These are phyloP conservation scores for Tolypocladium paradoxum DNA, from an alignment of 2,329 filamentous ascomycete genomes.

Conservation along the genomic window DNA sequence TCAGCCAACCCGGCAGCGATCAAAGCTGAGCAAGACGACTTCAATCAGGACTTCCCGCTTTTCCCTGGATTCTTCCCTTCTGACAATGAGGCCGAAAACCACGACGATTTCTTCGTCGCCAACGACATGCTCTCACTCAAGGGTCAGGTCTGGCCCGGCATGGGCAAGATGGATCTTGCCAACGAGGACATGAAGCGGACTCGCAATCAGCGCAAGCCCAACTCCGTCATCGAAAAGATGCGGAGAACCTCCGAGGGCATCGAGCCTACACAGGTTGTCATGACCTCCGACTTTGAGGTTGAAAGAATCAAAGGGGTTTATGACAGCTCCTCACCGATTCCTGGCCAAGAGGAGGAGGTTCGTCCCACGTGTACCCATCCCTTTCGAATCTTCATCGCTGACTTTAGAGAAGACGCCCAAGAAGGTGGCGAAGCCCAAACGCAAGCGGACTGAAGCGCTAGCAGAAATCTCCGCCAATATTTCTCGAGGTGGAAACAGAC, in stretches of 20 bases:
- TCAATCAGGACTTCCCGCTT: conserved; percentile 13
- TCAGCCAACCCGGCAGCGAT: conserved; percentile 9
- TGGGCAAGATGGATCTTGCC: conserved; percentile 73
- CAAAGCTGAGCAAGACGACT: conserved; percentile 18
- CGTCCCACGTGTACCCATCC: conserved; percentile 8
- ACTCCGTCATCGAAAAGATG: conserved; percentile 58
- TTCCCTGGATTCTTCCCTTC: conserved; percentile 17
- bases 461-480: conserved; percentile 24
- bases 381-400: conserved; percentile 1
- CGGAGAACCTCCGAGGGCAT: conserved; percentile 53
- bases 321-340: conserved; percentile 40
- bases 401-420: conserved; percentile 15
- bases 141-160: conserved; percentile 64
- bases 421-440: conserved; percentile 17
- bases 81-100: conserved; percentile 16
- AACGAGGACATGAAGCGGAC: conserved; percentile 62
- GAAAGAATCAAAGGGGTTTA: conserved; percentile 48
- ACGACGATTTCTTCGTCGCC: conserved; percentile 14
- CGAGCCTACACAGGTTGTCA: conserved; percentile 54
- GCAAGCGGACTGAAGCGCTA: conserved; percentile 20
- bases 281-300: conserved; percentile 39
- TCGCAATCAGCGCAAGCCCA: conserved; percentile 68
- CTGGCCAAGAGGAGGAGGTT: conserved; percentile 32
- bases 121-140: conserved; percentile 42
- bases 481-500: conserved; percentile 15